Evolutionary conservation across 169 alveolate genomes (phyloP), one percentile per base, ranked within the genome.

Genomic region (Cyclospora cayetanensis): DNA sequence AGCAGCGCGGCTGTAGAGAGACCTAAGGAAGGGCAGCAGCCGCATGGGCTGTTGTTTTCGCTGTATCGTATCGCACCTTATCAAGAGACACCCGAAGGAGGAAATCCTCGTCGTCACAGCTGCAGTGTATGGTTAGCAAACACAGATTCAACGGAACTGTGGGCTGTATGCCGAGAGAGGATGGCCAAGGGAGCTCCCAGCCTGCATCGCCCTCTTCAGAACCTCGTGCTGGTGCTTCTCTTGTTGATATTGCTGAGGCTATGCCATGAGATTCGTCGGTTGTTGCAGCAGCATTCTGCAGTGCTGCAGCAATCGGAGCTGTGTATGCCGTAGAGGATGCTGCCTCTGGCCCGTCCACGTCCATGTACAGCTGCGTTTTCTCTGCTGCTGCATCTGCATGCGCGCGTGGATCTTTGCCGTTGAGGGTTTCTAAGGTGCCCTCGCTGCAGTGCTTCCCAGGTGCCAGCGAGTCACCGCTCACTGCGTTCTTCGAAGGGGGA

Each of bases 51-150:
- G 11, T 34, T 27, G 41, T 18, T 39, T 2, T 29, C 68, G 37
- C 60, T 46, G 11, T 4, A n/a, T 27, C 74, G 37, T 11, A 60
- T 18, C 34, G 4, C 34, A 86, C 92, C 92, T 86, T 86, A 20
- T 86, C 92, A 1, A 86, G 85, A 11, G 92, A 76, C 0, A 86
- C 92, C 0, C 92, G 66, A 18, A 86, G 92, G 20, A 86, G 92
- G 74, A 86, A 86, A 25, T 86, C 92, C 27, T 86, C 92, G 70
- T 86, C 92, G 70, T 86, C 92, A 85, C 92, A 86, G 85, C 92
- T 86, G 66, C 70, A 65, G 35, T 86, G 92, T 31, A 86, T 46
- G 3, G 85, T 41, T 1, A 86, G 92, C 60, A 86, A 60, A 46
- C 60, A 65, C 55, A 86, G 70, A 50, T 86, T 86, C 83, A 72